Evolutionary conservation across 345 rosid species (phyloP), one percentile per base, ranked within the genome.

Genomic region (Ailanthus altissimus): DNA sequence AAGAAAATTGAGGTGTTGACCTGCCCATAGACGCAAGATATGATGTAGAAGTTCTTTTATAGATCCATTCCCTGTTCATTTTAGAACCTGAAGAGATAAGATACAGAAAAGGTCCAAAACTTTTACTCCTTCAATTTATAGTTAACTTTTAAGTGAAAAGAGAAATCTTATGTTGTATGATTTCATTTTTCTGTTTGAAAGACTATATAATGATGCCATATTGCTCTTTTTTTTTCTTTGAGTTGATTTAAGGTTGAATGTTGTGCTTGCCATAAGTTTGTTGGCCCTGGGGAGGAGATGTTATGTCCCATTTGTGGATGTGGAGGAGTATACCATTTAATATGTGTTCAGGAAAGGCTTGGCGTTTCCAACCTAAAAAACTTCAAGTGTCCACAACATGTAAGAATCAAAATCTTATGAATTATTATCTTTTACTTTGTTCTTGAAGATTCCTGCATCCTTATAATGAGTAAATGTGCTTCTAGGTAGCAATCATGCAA

Each of bases 311-410:
- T 93, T 78, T 89, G 82, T 20, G 85, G 84, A 53, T 95, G 99
- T 75, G 73, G 80, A 74, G 91, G 90, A 63, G 80, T 75, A 78
- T 95, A 89, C 86, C 99, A 95, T 80, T 43, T 67, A 13, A 18
- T 1, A 62, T 95, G 99, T 74, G 93, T 54, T 0, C 84, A 85
- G 84, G 84, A 83, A 80, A 79, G 67, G 45, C 75, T 84, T 58
- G 83, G 86, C 18, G 61, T 85, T 77, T 75, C 85, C 3, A 89
- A 80, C 40, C 67, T 60, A 2, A 82, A 69, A 68, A 93, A 87
- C 56, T 95, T 95, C 74, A 92, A 79, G 86, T 95, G 99, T 74
- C 94, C 97, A 47, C 99, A 92, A 43, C 98, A 95, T 90, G 99
- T 95, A 87, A 86, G 68, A 38, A 40, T 38, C 25, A 40, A 0